Base-by-base conservation (phyloP, 305 asterid species). In the Fraxinus platypoda region DNA sequence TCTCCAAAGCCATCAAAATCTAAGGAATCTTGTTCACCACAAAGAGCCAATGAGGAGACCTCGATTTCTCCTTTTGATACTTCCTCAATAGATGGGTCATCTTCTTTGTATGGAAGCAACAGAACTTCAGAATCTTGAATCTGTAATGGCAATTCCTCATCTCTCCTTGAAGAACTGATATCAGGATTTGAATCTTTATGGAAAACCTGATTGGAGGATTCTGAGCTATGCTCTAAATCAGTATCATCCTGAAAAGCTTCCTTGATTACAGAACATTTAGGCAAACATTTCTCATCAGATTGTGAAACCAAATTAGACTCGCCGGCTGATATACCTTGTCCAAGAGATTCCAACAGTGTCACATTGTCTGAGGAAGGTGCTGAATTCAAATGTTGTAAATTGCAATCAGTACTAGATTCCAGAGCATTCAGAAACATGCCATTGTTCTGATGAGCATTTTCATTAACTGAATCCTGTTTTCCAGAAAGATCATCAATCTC, bases 1-100 rank as follows among this genome's bases (percentile, higher is more conserved):
- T 89, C 92, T 17, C 94, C 97, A 78, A 96, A 88, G 54, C 94
- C 97, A 82, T 86, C 94, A 85, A 92, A 91, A 70, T 88, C 91
- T 73, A 85, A 70, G 21, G 87, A 75, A 77, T 89, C 93, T 81
- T 86, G 90, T 76, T 90, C 93, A 34, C 82, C 76, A 13, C 82
- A 88, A 81, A 80, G 70, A 83, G 87, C 76, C 49, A 87, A 84
- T 72, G 87, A 79, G 2, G 89, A 74, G 13, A 59, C 80, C 84
- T 85, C 90, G 28, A 38, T 73, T 76, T 83, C 92, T 73, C 83
- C 83, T 85, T 82, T 81, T 17, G 23, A 6, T 78, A 77, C 34
- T 68, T 85, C 87, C 84, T 57, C 70, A 76, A 84, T 74, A 80
- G 86, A 74, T 74, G 92, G 81, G 74, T 78, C 86, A 80, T 85